Evolutionary conservation across 2,329 filamentous ascomycete species (phyloP).

Genomic region (Setomelanomma holmii): DNA sequence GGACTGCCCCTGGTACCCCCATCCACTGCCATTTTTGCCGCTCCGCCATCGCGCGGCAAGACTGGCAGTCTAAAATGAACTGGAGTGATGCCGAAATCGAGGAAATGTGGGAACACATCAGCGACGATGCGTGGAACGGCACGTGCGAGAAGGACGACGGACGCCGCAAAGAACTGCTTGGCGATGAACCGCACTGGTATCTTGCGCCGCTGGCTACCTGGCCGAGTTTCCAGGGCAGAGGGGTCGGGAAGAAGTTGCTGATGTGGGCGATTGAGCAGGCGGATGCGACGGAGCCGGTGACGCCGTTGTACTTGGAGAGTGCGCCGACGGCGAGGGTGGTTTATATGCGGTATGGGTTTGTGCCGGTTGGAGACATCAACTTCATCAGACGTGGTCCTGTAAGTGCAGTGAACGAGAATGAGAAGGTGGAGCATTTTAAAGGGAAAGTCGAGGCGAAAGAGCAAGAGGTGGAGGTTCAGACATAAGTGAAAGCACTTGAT

Average conservation of each 20-base stretch:
- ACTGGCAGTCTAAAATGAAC: constrained; percentile 25
- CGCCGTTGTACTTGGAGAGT: constrained; percentile 40
- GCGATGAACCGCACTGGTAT: constrained; percentile 40
- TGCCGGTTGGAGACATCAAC: constrained; percentile 20
- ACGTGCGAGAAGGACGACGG: constrained; percentile 26
- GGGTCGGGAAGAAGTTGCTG: constrained; percentile 36
- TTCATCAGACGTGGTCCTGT: constrained; percentile 30
- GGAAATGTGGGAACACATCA: constrained; percentile 31
- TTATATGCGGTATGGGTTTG: constrained; percentile 43
- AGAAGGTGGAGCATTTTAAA: neutral
- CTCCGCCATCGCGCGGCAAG: constrained; percentile 25
- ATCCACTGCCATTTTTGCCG: constrained; percentile 30
- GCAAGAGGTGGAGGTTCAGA: neutral
- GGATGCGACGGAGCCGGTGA: constrained; percentile 29
- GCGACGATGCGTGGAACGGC: constrained; percentile 27
- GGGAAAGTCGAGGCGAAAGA: neutral
- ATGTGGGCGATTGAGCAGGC: constrained; percentile 41
- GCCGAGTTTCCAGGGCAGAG: constrained; percentile 39
- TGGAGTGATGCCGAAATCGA: constrained; percentile 34
- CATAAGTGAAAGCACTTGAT: too few relatives aligned
- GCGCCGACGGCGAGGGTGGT: constrained; percentile 29
- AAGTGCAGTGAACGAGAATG: constrained; percentile 5
- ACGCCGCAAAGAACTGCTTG: constrained; percentile 18
- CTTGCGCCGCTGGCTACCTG: constrained; percentile 36
- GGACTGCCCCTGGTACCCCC: constrained; percentile 26